These are phyloP conservation scores for Suhomyces taliae DNA, from an alignment of 1,139 yeast species.

Conservation along the genomic window DNA sequence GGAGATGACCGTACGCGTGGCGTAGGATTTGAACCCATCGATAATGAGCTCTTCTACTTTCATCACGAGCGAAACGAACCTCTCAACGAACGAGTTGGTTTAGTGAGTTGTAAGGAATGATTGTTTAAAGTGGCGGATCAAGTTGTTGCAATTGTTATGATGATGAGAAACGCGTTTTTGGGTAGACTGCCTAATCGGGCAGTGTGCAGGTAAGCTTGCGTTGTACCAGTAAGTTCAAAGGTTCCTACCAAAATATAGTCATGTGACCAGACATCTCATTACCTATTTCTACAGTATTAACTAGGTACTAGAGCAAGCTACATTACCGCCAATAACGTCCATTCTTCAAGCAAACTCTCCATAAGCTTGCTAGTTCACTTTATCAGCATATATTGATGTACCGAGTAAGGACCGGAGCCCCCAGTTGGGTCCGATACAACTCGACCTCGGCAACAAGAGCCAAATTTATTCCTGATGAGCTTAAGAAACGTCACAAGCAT, in stretches of 20 bases:
- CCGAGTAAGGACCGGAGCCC: not conserved
- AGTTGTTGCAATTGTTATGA: constrained; percentile 1
- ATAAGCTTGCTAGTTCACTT: not conserved
- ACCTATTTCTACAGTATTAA: not conserved
- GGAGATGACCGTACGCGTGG: constrained; percentile 92
- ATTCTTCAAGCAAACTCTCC: no score
- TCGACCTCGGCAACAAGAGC: not conserved
- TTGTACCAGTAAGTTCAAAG: no score
- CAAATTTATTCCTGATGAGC: constrained; percentile 7
- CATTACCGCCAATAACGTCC: no score
- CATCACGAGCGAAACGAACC: constrained; percentile 43
- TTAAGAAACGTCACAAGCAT: constrained; percentile 4
- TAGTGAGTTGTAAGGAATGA: no score
- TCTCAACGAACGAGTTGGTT: not conserved
- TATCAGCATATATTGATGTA: not conserved
- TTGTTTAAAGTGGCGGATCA: not conserved
- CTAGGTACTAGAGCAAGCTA: no score
- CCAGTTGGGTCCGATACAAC: constrained; percentile 1
- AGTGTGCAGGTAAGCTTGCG: not conserved
- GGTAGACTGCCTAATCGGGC: constrained; percentile 8
- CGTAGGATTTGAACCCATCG: constrained; percentile 97
- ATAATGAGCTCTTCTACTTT: constrained; percentile 92
- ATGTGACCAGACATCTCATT: constrained; percentile 6
- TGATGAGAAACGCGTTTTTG: constrained; percentile 2
- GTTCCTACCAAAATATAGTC: not conserved